Conservation (phyloP, 257 asterid species). For the Coffea eugenioides region DNA sequence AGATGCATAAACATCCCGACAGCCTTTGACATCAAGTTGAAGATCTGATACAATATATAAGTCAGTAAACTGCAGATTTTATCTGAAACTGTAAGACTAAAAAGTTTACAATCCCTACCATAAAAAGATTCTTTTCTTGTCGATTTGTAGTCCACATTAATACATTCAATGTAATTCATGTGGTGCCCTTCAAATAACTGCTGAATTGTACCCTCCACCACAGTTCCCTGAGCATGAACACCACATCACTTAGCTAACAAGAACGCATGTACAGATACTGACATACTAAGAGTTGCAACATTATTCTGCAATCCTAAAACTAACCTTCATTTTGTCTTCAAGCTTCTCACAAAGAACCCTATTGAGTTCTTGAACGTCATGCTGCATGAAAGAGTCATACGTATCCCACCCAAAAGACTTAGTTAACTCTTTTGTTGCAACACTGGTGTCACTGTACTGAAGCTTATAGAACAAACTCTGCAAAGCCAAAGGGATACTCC, state of each 20-base stretch:
- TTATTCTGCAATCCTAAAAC: not conserved
- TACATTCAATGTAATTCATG: slow-evolving; percentile 83
- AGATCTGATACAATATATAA: slow-evolving; percentile 46
- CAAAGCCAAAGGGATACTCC: slow-evolving; percentile 83
- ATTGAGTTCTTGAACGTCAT: slow-evolving; percentile 85
- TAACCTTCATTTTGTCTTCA: slow-evolving; percentile 90
- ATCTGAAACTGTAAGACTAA: not conserved
- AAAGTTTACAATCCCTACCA: slow-evolving; percentile 42
- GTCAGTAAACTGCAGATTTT: not conserved
- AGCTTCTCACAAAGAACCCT: slow-evolving; percentile 85
- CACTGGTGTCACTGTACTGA: slow-evolving; percentile 77
- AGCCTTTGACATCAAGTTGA: slow-evolving; percentile 86
- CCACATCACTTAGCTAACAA: not conserved
- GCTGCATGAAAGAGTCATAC: slow-evolving; percentile 83
- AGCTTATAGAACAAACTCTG: slow-evolving; percentile 86
- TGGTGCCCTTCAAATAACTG: slow-evolving; percentile 86
- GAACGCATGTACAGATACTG: not conserved
- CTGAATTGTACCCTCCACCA: slow-evolving; percentile 85
- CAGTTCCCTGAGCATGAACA: slow-evolving; percentile 59
- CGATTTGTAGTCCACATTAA: slow-evolving; percentile 77
- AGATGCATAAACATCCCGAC: slow-evolving; percentile 73
- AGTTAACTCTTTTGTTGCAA: slow-evolving; percentile 82
- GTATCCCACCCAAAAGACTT: slow-evolving; percentile 89
- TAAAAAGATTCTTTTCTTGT: slow-evolving; percentile 86
- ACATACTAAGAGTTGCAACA: not conserved